Base-by-base conservation (phyloP, 306 rosid genomes). In the Carpinus viminea region DNA sequence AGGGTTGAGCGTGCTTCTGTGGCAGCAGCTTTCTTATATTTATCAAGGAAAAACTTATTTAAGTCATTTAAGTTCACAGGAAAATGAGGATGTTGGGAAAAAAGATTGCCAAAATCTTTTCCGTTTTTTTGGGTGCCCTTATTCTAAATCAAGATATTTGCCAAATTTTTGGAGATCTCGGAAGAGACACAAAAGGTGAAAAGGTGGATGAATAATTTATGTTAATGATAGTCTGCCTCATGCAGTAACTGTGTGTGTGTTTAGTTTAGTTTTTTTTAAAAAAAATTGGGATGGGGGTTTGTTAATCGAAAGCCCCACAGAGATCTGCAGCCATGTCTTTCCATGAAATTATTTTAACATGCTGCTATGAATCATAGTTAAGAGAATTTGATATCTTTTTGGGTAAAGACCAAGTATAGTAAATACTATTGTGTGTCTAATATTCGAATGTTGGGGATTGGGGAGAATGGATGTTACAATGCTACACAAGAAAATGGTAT, bases 1-100 rank as follows among this genome's bases (percentile, higher is more conserved):
- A 54, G 99, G 99, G 64, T 74, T 95, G 78, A 72, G 81, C 31
- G 48, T 91, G 68, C 99, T 95, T 86, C 89, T 95, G 65, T 95
- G 98, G 94, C 97, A 95, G 88, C 99, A 95, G 75, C 97, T 95
- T 60, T 85, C 82, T 76, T 91, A 76, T 59, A 88, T 95, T 68
- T 95, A 93, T 26, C 86, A 87, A 79, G 98, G 98, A 17, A 86
- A 91, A 83, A 91, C 97, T 52, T 93, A 87, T 77, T 74, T 93
- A 81, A 87, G 84, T 76, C 83, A 88, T 78, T 70, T 91, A 20
- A 85, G 86, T 74, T 89, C 94, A 59, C 88, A 36, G 28, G 81
- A 48, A 45, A 82, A 78, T 51, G 85, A 77, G 54, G 85, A 65
- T 12, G 87, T 81, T 75, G 91, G 86, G 76, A 86, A 85, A 69